Evolutionary conservation across 352 stramenopile genomes (phyloP).

Genomic region (Phytophthora vignae): DNA sequence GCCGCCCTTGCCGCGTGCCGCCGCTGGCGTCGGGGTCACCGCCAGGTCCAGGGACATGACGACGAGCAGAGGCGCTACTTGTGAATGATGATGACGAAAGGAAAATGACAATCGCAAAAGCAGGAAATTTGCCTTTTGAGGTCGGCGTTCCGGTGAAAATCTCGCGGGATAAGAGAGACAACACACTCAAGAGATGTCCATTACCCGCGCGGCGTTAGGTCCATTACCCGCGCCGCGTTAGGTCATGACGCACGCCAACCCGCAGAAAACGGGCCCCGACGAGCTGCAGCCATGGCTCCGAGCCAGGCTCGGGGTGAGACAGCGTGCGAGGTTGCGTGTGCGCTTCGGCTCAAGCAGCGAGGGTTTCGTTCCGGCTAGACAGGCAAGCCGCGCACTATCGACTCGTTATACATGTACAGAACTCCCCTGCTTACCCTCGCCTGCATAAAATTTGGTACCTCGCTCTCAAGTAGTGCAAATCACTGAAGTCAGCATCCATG

Average conservation of each 20-base stretch:
- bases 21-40: conserved; percentile 14
- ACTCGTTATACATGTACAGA: too few species aligned
- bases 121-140: neutral
- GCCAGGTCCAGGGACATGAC: conserved; percentile 31
- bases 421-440: too few species aligned
- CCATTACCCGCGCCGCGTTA: neutral
- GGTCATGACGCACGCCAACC: conserved; percentile 16
- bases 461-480: too few species aligned
- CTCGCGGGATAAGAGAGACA: neutral
- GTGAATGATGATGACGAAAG: conserved; percentile 33
- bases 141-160: conserved; percentile 1
- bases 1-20: conserved; percentile 3
- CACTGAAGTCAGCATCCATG: too few species aligned
- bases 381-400: conserved; percentile 13
- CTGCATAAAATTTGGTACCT: too few species aligned
- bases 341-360: conserved; percentile 16
- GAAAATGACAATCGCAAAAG: conserved; percentile 24
- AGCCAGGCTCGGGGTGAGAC: conserved; percentile 13
- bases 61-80: conserved; percentile 30
- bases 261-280: conserved; percentile 19
- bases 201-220: too few species aligned
- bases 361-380: conserved; percentile 8
- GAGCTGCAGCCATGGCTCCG: neutral
- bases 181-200: neutral
- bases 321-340: conserved; percentile 21